Base-by-base conservation (phyloP, 805 yeast genomes). In the Saturnispora besseyi region DNA sequence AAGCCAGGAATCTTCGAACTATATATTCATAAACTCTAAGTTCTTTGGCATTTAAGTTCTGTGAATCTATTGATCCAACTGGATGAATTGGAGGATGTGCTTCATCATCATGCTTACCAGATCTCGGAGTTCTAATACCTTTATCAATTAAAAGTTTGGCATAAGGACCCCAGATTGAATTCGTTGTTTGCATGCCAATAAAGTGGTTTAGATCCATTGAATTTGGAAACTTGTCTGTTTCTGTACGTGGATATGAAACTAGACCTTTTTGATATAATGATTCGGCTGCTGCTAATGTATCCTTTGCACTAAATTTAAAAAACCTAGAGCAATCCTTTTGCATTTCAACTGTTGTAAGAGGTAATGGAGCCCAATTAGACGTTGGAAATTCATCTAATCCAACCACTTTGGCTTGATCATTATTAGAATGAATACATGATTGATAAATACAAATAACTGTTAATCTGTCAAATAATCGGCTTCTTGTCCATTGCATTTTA, bases 81-180 rank as follows among this genome's bases (percentile, higher is more conserved):
- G 99, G 99, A 65, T 93, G 97, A 51, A 93, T 93, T 0, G 99
- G 97, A 4, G 99, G 98, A 75, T 93, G 99, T 24, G 99, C 98
- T 61, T 88, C 82, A 68, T 93, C 99, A 61, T 89, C 86, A 61
- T 87, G 82, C 11, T 71, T 74, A 4, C 99, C 99, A 37, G 73
- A 73, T 46, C 98, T 69, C 0, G 99, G 99, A 4, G 60, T 59
- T n/a, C 72, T 59, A 59, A 76, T 85, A 37, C 73, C 74, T 32
- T 73, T 74, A 3, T 40, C 22, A 7, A 77, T 47, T 6, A 82
- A 57, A 3, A 52, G 51, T 10, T 57, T 55, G 0, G 96, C 91
- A 61, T 85, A 89, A 0, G 55, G 52, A 0, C 96, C 95, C 96
- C 96, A 91, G 3, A 64, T 63, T 2, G 67, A 52, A 46, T 78